Evolutionary conservation across 208 protist genomes (phyloP), one percentile per base, ranked within the genome.

Genomic region (Trichomonas tenax): DNA sequence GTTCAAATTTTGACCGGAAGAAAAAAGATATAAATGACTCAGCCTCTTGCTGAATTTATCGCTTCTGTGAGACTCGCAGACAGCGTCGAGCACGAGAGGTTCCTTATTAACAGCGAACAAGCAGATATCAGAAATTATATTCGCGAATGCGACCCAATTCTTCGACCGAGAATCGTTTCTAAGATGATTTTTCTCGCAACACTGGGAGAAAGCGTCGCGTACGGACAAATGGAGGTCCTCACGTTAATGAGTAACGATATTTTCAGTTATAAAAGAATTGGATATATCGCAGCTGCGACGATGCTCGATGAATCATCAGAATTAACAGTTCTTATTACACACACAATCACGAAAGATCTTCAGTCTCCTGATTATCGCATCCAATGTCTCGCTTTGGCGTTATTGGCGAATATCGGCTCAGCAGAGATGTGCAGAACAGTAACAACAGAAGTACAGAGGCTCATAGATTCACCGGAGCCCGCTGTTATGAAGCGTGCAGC

Each of bases 261-360:
- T 81, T 96, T 49, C 63, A 40, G 31, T 48, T 63, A 96, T 44
- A 96, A 96, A 82, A 26, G 93, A 96, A 72, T 96, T 84, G 93
- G 93, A 44, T 96, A 96, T 96, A 84, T 82, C 8, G 93, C 51
- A n/a, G 36, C 40, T 21, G 34, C 93, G 17, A 36, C 41, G 36
- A 82, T 96, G 17, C 38, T 96, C 34, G 63, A 96, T 38, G 93
- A 96, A 82, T 36, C 36, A 2, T 96, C 93, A 36, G 93, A 96
- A 96, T 36, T 96, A n/a, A 40, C 63, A 82, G 51, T 96, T 2
- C 34, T 96, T 11, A 46, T 82, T 40, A 96, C 63, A n/a, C 93
- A 96, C 15, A 63, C 48, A 46, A 82, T 96, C 36, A 58, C 15
- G 34, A 96, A 96, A 82, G 93, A 96, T 48, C 26, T 96, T n/a